A percentile compares a stretch with the other conserved stretches of the same genome.
Conservation (phyloP, 257 asterid genomes). For the Solanum clarkiae region DNA sequence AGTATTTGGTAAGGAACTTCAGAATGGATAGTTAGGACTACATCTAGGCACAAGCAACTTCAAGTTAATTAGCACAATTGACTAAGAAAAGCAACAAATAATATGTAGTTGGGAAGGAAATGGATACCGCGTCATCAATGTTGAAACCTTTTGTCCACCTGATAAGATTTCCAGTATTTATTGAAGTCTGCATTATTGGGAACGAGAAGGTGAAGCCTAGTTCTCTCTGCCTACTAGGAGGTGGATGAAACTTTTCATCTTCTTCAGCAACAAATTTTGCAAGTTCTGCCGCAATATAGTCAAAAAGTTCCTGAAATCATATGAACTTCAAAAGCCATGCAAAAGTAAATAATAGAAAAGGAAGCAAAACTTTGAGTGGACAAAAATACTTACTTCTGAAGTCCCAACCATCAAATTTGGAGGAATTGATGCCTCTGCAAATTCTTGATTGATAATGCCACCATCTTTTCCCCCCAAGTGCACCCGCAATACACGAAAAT, state of each 20-base stretch:
- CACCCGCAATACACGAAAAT: conserved; percentile 87
- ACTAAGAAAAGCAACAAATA: background rate
- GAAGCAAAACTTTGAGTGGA: background rate
- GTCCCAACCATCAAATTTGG: conserved; percentile 67
- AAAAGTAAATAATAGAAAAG: background rate
- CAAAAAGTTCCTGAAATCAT: conserved; percentile 56
- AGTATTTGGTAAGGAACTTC: background rate
- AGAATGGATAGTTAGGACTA: background rate
- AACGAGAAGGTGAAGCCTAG: conserved; percentile 80
- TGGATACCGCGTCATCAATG: conserved; percentile 41
- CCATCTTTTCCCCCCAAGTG: conserved; percentile 61
- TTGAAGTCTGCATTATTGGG: conserved; percentile 71
- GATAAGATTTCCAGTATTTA: conserved; percentile 62
- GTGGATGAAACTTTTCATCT: conserved; percentile 38
- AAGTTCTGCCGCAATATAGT: conserved; percentile 53
- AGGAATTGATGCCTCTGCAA: conserved; percentile 78
- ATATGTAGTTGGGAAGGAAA: background rate
- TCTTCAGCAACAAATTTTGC: conserved; percentile 46
- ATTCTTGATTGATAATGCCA: conserved; percentile 69
- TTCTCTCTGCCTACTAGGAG: conserved; percentile 52
- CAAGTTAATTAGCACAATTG: background rate
- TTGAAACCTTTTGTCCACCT: conserved; percentile 85
- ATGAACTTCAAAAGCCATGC: background rate
- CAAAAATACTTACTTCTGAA: conserved; percentile 32
- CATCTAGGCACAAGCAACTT: background rate